These are phyloP conservation scores for Fusarium praegraminearum DNA, from an alignment of 2,329 filamentous ascomycete genomes.

Conservation along the genomic window DNA sequence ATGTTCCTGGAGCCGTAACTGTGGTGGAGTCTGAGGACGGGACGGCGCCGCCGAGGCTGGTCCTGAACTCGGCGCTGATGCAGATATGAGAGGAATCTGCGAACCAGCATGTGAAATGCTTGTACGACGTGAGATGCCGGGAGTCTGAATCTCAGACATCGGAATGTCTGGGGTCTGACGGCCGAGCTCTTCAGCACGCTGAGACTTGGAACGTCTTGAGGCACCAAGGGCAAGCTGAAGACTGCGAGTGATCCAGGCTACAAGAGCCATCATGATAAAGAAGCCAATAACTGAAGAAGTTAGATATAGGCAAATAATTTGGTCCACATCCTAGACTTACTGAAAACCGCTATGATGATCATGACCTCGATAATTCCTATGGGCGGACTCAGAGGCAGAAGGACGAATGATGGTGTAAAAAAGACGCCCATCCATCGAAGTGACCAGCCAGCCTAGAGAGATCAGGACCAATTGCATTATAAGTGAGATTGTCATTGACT, in stretches of 20 bases:
- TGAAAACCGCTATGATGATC: constrained; percentile 70
- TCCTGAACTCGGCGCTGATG: constrained; percentile 28
- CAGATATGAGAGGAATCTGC: constrained; percentile 36
- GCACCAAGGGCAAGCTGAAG: constrained; percentile 64
- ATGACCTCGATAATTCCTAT: constrained; percentile 67
- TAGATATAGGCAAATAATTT: not conserved
- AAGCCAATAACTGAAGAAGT: constrained; percentile 64
- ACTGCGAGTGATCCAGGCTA: constrained; percentile 66
- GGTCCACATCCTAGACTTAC: constrained; percentile 53
- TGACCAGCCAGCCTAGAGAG: constrained; percentile 65
- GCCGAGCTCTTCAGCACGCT: constrained; percentile 63
- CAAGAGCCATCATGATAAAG: constrained; percentile 62
- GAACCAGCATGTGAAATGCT: constrained; percentile 45
- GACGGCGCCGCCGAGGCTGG: constrained; percentile 38
- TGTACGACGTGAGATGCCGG: constrained; percentile 41
- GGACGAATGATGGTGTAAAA: constrained; percentile 70
- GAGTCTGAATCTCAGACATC: constrained; percentile 51
- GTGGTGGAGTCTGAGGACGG: constrained; percentile 46
- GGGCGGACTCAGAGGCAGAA: constrained; percentile 66
- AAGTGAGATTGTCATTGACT: constrained; percentile 22
- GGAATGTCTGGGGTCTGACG: constrained; percentile 59
- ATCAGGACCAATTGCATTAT: not conserved
- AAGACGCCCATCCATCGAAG: constrained; percentile 70
- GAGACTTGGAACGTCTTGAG: constrained; percentile 63
- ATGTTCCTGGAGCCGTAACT: constrained; percentile 47